Evolutionary conservation across 257 asterid genomes (phyloP).

Genomic region (Gentiana straminea): DNA sequence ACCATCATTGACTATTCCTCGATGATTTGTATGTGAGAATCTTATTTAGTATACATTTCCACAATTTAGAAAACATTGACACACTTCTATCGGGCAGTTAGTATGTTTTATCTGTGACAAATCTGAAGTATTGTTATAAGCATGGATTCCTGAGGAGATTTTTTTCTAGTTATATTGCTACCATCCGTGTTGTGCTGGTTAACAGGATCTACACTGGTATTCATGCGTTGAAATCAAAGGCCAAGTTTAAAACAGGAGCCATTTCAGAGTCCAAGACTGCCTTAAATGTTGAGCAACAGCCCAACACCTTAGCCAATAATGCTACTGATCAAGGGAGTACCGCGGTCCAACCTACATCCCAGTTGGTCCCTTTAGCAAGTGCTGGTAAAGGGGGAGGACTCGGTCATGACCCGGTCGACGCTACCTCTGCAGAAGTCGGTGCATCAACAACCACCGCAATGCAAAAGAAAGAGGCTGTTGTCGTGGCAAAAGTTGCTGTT

Average conservation of each 20-base stretch:
- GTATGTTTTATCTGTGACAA: too few relatives aligned
- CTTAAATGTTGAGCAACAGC: slow-evolving; percentile 53
- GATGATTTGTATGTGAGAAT: too few relatives aligned
- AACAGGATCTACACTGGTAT: slow-evolving; percentile 74
- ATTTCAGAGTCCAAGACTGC: slow-evolving; percentile 55
- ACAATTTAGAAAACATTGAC: too few relatives aligned
- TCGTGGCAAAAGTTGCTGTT: slow-evolving; percentile 39
- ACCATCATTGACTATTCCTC: too few relatives aligned
- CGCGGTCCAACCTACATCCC: slow-evolving; percentile 34
- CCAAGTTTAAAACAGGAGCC: slow-evolving; percentile 66
- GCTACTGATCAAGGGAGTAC: slow-evolving; percentile 52
- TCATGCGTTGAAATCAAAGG: slow-evolving; percentile 71
- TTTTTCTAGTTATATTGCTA: not conserved
- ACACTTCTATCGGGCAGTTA: too few relatives aligned
- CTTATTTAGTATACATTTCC: too few relatives aligned
- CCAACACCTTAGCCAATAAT: slow-evolving; percentile 34
- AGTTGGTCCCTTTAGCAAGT: slow-evolving; percentile 42
- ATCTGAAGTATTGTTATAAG: too few relatives aligned
- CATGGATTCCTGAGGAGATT: too few relatives aligned
- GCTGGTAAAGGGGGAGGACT: slow-evolving; percentile 43
- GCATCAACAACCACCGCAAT: slow-evolving; percentile 37
- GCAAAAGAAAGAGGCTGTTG: slow-evolving; percentile 50
- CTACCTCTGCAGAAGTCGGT: slow-evolving; percentile 28
- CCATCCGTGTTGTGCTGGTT: not conserved
- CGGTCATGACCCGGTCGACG: slow-evolving; percentile 28